These are phyloP conservation scores for Geotrichum reessii DNA, from an alignment of 1,139 yeast species.

Conservation along the genomic window DNA sequence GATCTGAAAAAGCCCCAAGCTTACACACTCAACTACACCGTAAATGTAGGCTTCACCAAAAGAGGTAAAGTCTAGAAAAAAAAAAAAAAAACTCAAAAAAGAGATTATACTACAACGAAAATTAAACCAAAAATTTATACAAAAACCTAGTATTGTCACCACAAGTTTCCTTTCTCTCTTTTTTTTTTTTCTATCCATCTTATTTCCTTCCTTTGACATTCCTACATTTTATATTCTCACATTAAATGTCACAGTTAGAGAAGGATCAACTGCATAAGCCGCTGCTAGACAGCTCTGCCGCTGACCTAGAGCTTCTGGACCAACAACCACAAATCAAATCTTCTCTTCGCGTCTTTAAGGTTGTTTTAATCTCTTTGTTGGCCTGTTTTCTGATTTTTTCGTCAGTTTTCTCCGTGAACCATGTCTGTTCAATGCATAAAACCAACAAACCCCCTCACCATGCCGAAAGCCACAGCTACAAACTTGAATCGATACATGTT, in stretches of 20 bases:
- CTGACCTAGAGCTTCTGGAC: neutral
- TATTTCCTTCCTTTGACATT: neutral
- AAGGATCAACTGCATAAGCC: neutral
- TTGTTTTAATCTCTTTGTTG: neutral
- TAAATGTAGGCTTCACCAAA: no score
- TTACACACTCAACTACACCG: no score
- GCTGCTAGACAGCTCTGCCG: neutral
- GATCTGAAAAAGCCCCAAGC: no score
- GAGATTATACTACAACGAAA: neutral
- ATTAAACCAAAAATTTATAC: neutral
- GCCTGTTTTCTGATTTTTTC: neutral
- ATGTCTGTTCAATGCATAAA: neutral
- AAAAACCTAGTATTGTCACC: neutral
- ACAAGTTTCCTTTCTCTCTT: neutral
- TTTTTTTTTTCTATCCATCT: neutral
- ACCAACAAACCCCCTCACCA: neutral
- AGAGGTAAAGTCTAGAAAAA: no score
- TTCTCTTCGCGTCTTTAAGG: neutral
- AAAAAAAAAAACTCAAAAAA: neutral
- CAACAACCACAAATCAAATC: neutral
- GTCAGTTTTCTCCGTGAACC: neutral
- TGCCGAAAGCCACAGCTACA: neutral
- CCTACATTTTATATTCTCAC: neutral
- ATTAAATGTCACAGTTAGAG: neutral
- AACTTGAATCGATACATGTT: neutral